These are phyloP conservation scores for Ogataea ganodermae DNA, from an alignment of 805 yeast genomes.

Conservation along the genomic window DNA sequence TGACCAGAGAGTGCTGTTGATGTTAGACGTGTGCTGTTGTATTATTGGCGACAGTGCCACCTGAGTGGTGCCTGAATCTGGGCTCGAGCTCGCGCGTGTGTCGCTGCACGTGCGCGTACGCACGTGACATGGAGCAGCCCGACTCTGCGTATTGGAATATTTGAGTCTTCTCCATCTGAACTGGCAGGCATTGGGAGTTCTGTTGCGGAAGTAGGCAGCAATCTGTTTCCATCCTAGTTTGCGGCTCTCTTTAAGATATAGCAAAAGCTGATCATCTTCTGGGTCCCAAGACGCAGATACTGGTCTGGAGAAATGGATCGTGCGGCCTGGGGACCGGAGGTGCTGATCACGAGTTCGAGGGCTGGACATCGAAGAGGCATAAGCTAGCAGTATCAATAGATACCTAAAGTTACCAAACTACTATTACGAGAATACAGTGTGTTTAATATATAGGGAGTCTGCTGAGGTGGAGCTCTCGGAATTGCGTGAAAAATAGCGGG, in stretches of 20 bases:
- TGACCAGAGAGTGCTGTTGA: neutral
- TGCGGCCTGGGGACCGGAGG: neutral
- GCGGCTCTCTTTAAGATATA: slow-evolving; percentile 77
- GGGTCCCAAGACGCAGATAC: slow-evolving; percentile 62
- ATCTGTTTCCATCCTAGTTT: slow-evolving; percentile 90
- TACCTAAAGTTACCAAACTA: too few species aligned
- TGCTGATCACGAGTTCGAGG: neutral
- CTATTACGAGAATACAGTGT: too few species aligned
- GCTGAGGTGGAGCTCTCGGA: too few species aligned
- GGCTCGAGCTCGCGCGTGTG: neutral
- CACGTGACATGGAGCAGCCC: neutral
- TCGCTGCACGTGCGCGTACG: neutral
- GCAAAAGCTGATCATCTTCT: slow-evolving; percentile 66
- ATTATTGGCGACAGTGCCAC: neutral
- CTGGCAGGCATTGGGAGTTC: slow-evolving; percentile 90
- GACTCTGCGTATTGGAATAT: slow-evolving; percentile 39
- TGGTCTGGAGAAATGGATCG: neutral
- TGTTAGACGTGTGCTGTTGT: neutral
- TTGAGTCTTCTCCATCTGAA: slow-evolving; percentile 81
- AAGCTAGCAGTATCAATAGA: too few species aligned
- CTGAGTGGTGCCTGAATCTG: neutral
- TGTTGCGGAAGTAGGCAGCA: slow-evolving; percentile 67
- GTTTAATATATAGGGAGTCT: too few species aligned
- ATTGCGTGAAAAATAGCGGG: slow-evolving; percentile 4
- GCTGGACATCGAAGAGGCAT: neutral